Conservation (phyloP, 2,329 filamentous ascomycete genomes). For the Hymenotorrendiella dingleyae region DNA sequence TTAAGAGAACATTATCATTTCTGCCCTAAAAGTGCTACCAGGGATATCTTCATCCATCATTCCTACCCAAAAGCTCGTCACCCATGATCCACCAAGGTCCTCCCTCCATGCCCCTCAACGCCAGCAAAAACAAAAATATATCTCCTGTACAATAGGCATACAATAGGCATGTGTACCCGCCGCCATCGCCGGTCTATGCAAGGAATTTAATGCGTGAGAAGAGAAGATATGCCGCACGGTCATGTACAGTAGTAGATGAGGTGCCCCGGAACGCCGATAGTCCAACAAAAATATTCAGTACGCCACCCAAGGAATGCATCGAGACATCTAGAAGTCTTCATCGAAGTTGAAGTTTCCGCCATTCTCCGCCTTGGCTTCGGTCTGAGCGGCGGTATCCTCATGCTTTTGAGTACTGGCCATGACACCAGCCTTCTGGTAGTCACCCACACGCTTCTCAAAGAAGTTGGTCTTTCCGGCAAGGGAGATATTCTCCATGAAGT, state of each 20-base stretch:
- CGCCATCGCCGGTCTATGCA: slow-evolving; percentile 29
- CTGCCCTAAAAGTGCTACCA: slow-evolving; percentile 9
- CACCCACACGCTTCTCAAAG: slow-evolving; percentile 99
- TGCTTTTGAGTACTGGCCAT: slow-evolving; percentile 83
- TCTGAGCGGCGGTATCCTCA: slow-evolving; percentile 39
- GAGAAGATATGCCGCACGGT: slow-evolving; percentile 14
- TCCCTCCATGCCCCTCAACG: slow-evolving; percentile 19
- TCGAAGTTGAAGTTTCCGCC: slow-evolving; percentile 87
- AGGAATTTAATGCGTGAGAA: slow-evolving; percentile 12
- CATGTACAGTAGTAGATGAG: slow-evolving; percentile 20
- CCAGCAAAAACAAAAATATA: slow-evolving; percentile 17
- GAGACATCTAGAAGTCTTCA: slow-evolving; percentile 89
- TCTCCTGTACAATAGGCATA: slow-evolving; percentile 13
- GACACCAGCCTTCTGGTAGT: slow-evolving; percentile 99
- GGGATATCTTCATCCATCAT: slow-evolving; percentile 8
- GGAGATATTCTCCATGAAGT: slow-evolving; percentile 99
- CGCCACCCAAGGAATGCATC: too few relatives aligned
- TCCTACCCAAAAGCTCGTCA: not conserved
- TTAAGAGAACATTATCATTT: slow-evolving; percentile 14
- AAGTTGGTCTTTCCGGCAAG: slow-evolving; percentile 99
- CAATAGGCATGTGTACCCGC: slow-evolving; percentile 22
- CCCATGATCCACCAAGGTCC: slow-evolving; percentile 5
- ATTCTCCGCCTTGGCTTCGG: slow-evolving; percentile 50
- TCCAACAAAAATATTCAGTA: too few relatives aligned
- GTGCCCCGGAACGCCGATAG: slow-evolving; percentile 14